Base-by-base conservation (phyloP, 805 yeast species). In the Nakazawaea sp. region DNA sequence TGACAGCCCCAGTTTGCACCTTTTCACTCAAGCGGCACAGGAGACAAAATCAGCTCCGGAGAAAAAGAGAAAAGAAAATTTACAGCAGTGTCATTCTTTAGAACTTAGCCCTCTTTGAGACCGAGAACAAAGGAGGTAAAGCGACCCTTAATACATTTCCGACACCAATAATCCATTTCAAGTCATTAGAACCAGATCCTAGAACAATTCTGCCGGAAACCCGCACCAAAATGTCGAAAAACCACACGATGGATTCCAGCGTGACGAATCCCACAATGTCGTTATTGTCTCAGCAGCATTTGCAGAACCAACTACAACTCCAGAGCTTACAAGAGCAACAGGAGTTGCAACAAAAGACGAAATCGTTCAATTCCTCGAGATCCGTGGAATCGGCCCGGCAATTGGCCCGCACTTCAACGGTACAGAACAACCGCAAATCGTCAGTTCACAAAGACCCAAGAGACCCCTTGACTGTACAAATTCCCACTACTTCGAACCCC, bases 401-500 rank as follows among this genome's bases (percentile, higher is more conserved):
- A 32, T n/a, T 46, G 15, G 28, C 24, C 17, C 30, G 36, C 13
- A 36, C 30, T 9, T 30, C 43, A 12, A 18, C 37, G 10, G 28
- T 36, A 10, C 18, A 20, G 27, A 30, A 18, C 12, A 26, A 33
- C 19, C 18, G 40, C 11, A 42, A 38, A 32, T 20, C 32, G 33
- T 40, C 39, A 8, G 16, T 34, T 30, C 49, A 44, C 33, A 52
- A 49, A 28, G 75, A 72, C 43, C 70, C 72, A 10, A 50, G 71
- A 9, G 71, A 72, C 34, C 80, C 81, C 1, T 52, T 72, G 19
- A 51, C 57, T 1, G 59, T 71, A 7, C 53, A 62, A 24, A 62
- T 81, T 27, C 88, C 88, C 5, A 66, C 74, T 6, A 58, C 62
- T 30, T 75, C 82, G 3, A 76, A 76, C 47, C 97, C 97, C 9